These are phyloP conservation scores for sunflower (Helianthus annuus) DNA, from an alignment of 129 eudicot species.

Conservation along the genomic window HanXRQr2.0-SUNRISE NC_035436.2:163555323-163555822, in stretches of 20 bases:
- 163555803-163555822: conserved; percentile 29
- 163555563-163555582: conserved; percentile 39
- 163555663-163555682: conserved; percentile 46
- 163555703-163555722: conserved; percentile 30
- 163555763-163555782: conserved; percentile 56
- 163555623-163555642: conserved; percentile 51
- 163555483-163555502: conserved; percentile 45
- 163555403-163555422: conserved; percentile 44
- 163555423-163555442: conserved; percentile 57
- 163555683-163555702: conserved; percentile 34
- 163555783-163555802: conserved; percentile 59
- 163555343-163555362: conserved; percentile 78
- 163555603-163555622: conserved; percentile 39
- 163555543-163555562: conserved; percentile 47
- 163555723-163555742: conserved; percentile 38
- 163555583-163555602: conserved; percentile 43
- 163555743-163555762: conserved; percentile 38
- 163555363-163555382: conserved; percentile 70
- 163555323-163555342: conserved; percentile 66
- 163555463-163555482: conserved; percentile 50
- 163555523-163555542: conserved; percentile 41
- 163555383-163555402: conserved; percentile 44
- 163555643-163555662: conserved; percentile 63
- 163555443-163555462: conserved; percentile 59
- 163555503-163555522: conserved; percentile 54